Conservation (phyloP, 164 flowering plant genomes). For the Stephania japonica region DNA sequence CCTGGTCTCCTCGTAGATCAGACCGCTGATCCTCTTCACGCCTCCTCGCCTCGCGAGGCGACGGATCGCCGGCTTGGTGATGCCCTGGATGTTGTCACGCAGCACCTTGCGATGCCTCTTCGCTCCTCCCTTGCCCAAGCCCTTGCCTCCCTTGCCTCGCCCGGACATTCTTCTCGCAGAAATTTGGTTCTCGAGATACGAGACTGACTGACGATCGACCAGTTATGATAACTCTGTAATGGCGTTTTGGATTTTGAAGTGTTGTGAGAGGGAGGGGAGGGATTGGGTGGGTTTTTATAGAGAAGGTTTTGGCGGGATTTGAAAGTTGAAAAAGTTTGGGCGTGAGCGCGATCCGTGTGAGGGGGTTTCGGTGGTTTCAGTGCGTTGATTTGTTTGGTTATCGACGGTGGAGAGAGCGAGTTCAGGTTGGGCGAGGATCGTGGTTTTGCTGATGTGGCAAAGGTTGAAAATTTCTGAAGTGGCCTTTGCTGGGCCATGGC, state of each 20-base stretch:
- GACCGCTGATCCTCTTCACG: slow-evolving; percentile 50
- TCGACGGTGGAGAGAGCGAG: not conserved
- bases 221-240: too few relatives aligned
- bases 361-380: not conserved
- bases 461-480: not conserved
- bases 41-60: slow-evolving; percentile 47
- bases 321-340: not conserved
- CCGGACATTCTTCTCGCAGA: slow-evolving; percentile 33
- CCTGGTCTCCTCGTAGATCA: slow-evolving; percentile 48
- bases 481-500: not conserved
- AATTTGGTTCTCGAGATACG: too few relatives aligned
- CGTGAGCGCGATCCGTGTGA: slow-evolving; percentile 1
- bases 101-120: slow-evolving; percentile 47
- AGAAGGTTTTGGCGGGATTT: not conserved
- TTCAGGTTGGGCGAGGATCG: not conserved
- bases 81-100: slow-evolving; percentile 47
- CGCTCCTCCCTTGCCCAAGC: slow-evolving; percentile 50
- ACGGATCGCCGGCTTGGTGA: slow-evolving; percentile 47
- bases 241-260: not conserved
- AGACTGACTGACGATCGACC: too few relatives aligned
- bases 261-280: not conserved
- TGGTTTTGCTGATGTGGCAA: not conserved
- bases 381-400: not conserved
- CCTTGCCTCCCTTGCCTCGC: slow-evolving; percentile 56
- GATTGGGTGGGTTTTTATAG: not conserved